A percentile compares a stretch with the other conserved stretches of the same genome.
Evolutionary conservation across 2,329 filamentous ascomycete species (phyloP).

Genomic region (Aureobasidium sp.): DNA sequence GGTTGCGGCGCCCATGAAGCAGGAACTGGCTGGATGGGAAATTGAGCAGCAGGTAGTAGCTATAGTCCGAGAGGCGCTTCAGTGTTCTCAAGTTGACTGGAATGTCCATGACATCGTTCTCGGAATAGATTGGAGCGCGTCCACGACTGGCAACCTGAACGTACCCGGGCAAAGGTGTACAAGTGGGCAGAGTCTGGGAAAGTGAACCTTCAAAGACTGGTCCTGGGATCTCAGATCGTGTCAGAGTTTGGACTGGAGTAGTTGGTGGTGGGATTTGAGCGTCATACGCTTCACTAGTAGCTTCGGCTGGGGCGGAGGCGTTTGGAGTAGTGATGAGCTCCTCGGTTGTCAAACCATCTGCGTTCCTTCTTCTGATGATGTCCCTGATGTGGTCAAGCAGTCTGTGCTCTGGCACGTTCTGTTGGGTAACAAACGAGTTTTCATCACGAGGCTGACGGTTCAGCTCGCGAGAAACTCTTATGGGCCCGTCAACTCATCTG

Average conservation of each 20-base stretch:
- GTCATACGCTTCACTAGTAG: background rate
- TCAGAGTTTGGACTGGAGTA: background rate
- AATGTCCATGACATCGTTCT: background rate
- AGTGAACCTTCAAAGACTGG: background rate
- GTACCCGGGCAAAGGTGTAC: background rate
- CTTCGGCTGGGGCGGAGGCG: too few relatives aligned
- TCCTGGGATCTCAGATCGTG: background rate
- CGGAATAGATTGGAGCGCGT: background rate
- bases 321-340: background rate
- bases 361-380: background rate
- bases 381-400: background rate
- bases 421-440: background rate
- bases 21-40: too few relatives aligned
- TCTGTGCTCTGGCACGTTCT: background rate
- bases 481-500: background rate
- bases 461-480: background rate
- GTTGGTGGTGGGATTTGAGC: background rate
- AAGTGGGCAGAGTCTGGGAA: background rate
- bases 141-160: background rate
- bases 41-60: background rate
- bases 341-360: background rate
- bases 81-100: background rate
- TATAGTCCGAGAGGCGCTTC: background rate
- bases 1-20: too few relatives aligned
- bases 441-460: background rate